Evolutionary conservation across 352 stramenopile species (phyloP), one percentile per base, ranked within the genome.

Genomic region (Phytophthora multivora): DNA sequence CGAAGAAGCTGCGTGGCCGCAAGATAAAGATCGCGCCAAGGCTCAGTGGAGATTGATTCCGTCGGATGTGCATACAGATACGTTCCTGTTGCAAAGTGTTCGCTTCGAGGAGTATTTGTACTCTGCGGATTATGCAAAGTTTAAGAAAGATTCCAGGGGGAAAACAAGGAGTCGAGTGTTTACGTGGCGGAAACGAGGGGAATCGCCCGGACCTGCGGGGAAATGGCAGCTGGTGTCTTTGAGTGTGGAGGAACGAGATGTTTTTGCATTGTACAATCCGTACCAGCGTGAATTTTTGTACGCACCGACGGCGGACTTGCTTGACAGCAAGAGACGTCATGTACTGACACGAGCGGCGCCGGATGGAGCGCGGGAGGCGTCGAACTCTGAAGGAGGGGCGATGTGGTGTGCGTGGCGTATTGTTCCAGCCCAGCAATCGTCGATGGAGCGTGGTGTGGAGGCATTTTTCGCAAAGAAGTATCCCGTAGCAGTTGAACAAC

Each of bases 261-360:
- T 86, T 19, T 92, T 89, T 68, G 80, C 77, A 11, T 52, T 92
- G 3, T 92, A 92, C 55, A 92, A 92, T 55, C 73, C 79, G 21
- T 88, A 92, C 60, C 79, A 89, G 38, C 77, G 81, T 15, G 77
- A 90, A 63, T 90, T 86, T 69, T 64, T 92, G 38, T 89, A 89
- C 53, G 69, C 80, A 33, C 77, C 83, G 1, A 70, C 45, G 5
- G 73, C 73, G 13, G 67, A 81, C 45, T n/a, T 81, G 42, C 76
- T 85, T 56, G 83, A 92, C 39, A 60, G 52, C 38, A 71, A 89
- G 6, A 67, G 83, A 35, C 77, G 83, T 0, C 65, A 87, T 51
- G 79, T 90, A 9, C 55, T 88, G 23, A 84, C 83, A 10, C 61
- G 79, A 46, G 63, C 73, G 38, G 83, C 79, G 64, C 67, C 68